These are phyloP conservation scores for Mucor velutinosus DNA, from an alignment of 371 early-diverging fungal genomes.

Conservation along the genomic window DNA sequence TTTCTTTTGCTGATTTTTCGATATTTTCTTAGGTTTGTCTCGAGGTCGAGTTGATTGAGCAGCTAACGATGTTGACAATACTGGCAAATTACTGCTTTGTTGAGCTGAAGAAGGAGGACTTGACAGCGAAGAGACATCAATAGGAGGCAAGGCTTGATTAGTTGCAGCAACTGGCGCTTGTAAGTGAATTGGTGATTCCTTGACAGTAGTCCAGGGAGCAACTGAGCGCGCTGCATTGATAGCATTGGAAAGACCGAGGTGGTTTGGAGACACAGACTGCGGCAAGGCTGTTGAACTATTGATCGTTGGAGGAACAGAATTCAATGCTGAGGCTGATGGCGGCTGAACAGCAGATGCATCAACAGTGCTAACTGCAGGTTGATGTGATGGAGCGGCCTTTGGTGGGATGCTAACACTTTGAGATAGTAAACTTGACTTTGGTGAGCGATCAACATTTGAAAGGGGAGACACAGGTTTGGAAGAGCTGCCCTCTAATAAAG, in stretches of 20 bases:
- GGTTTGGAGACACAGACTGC: background rate
- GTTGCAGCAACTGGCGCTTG: background rate
- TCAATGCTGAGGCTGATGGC: background rate
- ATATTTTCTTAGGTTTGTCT: background rate
- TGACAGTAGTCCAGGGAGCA: background rate
- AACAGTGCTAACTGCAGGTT: too few relatives aligned
- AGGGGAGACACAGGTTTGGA: background rate
- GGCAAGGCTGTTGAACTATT: too few relatives aligned
- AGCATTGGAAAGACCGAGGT: background rate
- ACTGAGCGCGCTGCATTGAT: background rate
- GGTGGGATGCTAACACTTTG: background rate
- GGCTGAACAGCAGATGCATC: background rate
- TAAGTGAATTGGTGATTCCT: background rate
- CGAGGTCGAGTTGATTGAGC: background rate
- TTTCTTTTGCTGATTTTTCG: slow-evolving; percentile 1
- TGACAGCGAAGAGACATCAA: background rate
- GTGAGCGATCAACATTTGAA: background rate
- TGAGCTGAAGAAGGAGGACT: background rate
- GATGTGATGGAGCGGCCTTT: too few relatives aligned
- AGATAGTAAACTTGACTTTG: background rate
- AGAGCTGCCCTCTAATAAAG: background rate
- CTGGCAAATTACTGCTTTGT: background rate
- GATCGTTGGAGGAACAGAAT: too few relatives aligned
- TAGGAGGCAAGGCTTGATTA: background rate
- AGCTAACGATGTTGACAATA: background rate